Evolutionary conservation across 2,329 filamentous ascomycete genomes (phyloP), one percentile per base, ranked within the genome.

Genomic region (Botryosphaeria agaves): DNA sequence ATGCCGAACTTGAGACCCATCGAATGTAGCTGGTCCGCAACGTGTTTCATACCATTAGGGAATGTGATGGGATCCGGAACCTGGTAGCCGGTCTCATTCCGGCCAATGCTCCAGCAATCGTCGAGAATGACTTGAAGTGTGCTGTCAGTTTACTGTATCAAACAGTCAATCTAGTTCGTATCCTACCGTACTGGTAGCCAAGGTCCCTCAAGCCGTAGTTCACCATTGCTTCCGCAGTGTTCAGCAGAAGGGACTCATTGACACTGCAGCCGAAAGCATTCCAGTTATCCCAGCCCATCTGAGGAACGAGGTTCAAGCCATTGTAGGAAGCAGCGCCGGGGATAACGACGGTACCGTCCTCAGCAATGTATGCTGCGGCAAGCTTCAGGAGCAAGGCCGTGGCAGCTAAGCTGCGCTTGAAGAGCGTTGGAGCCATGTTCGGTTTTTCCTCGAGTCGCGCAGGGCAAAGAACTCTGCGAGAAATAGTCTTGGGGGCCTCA

Each of bases 1-100:
- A 69, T 66, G 18, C 66, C 66, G 34, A 67, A 63, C 11, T 58
- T 54, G 26, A 71, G 42, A 2, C 57, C 61, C 18, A 64, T 40
- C 0, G 36, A 43, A 39, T 70, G 66, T 5, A 69, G 42, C 16
- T 52, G 40, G 33, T 65, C 53, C 1, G 60, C 59, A 2, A 69
- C 46, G 12, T 52, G 43, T 8, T 49, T 48, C 39, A 69, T 64
- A 12, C 64, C 59, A 15, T 50, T 28, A 21, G n/a, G 5, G 3
- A 18, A n/a, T 6, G 19, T 11, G 14, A n/a, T 34, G 25, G 16
- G 26, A 15, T 30, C 24, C 7, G 19, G 16, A 26, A 24, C 20
- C 53, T 63, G 35, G 40, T 43, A 19, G 44, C 34, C 32, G 5
- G 29, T 60, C 2, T 45, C 38, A 30, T 54, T 54, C 8, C 64